phyloP scores from a whole-genome alignment of 306 rosid species.

The Cyclanthera cordifolia region DNA sequence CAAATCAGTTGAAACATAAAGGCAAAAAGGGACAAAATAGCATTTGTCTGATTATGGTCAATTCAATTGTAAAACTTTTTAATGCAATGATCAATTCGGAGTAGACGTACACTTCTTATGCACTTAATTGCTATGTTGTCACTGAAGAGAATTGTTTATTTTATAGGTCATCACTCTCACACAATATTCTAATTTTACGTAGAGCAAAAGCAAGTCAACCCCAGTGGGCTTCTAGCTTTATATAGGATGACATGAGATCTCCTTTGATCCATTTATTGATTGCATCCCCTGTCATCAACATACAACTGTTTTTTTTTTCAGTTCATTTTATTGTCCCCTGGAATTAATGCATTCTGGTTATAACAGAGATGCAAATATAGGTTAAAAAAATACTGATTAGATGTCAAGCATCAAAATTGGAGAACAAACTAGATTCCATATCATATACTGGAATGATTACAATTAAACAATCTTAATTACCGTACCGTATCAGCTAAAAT shows the following conservation, averaged over 20 bases:
- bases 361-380: not conserved
- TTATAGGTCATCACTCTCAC: not conserved
- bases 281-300: not conserved
- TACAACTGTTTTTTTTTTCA: not conserved
- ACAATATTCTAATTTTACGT: not conserved
- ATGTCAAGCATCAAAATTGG: not conserved
- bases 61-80: not conserved
- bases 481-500: not conserved
- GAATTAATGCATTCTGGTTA: not conserved
- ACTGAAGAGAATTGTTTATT: not conserved
- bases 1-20: conserved; percentile 9
- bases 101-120: not conserved
- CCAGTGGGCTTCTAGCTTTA: not conserved
- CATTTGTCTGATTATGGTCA: not conserved
- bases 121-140: not conserved
- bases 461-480: not conserved
- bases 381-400: not conserved
- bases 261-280: not conserved
- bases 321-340: not conserved
- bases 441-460: not conserved
- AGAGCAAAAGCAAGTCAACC: not conserved
- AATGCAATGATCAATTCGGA: conserved; percentile 4
- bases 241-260: not conserved
- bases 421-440: conserved; percentile 1
- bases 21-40: not conserved